Percentiles rank a stretch among this genome's conserved stretches.
Evolutionary conservation across 2,329 filamentous ascomycete species (phyloP).

Genomic region (Ceratocystis eucalypticola): DNA sequence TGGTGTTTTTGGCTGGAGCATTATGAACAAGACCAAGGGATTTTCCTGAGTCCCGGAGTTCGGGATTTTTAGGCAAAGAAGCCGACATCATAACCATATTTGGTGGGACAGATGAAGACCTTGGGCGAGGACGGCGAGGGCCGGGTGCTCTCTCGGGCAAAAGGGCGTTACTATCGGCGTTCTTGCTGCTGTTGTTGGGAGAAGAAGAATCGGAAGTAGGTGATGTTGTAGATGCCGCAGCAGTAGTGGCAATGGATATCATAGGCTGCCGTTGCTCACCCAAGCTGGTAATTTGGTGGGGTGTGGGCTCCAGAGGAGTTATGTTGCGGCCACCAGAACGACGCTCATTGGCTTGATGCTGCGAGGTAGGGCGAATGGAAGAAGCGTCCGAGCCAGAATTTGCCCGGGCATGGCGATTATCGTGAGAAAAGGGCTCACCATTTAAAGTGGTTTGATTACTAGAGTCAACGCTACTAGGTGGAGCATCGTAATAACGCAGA

Average conservation of each 20-base stretch:
- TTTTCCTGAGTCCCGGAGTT: conserved; percentile 41
- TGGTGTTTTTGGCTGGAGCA: background rate
- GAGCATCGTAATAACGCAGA: background rate
- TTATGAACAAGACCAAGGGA: conserved; percentile 27
- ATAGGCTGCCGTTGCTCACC: conserved; percentile 9
- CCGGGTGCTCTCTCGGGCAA: conserved; percentile 6
- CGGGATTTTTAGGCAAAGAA: conserved; percentile 20
- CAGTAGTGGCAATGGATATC: background rate
- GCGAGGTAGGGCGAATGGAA: background rate
- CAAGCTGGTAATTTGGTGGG: conserved; percentile 12
- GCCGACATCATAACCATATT: conserved; percentile 22
- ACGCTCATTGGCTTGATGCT: conserved; percentile 3
- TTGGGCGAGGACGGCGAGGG: conserved; percentile 16
- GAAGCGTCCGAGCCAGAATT: conserved; percentile 2
- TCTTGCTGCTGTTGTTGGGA: background rate
- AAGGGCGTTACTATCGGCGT: conserved; percentile 2
- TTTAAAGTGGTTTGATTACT: background rate
- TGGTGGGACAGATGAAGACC: conserved; percentile 27
- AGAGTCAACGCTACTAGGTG: background rate
- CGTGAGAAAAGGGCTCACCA: background rate
- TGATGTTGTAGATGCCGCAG: background rate
- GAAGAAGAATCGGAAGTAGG: background rate
- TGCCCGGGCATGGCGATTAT: background rate
- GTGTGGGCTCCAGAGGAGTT: conserved; percentile 15
- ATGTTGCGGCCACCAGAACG: conserved; percentile 16